phyloP scores from a whole-genome alignment of 2,329 filamentous ascomycete genomes.

The Ophiostoma quercus region DNA sequence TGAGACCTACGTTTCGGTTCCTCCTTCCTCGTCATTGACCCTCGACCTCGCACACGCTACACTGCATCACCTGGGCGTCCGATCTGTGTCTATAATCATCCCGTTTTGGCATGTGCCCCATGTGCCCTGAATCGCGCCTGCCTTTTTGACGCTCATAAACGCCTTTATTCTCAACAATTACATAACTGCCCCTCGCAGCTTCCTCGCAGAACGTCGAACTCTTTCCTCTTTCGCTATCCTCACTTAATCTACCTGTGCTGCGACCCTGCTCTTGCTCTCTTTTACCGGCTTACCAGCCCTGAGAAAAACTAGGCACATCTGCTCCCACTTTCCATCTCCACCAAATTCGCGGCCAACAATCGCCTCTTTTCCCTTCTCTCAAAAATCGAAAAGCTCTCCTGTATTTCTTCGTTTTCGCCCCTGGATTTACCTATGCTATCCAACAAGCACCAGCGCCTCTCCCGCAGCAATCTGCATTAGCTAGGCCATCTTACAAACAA shows the following conservation, averaged over 20 bases:
- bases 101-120: slow-evolving; percentile 14
- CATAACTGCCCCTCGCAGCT: neutral
- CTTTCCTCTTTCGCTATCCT: neutral
- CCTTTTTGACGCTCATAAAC: neutral
- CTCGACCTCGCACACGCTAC: neutral
- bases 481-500: neutral
- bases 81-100: slow-evolving; percentile 17
- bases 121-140: slow-evolving; percentile 21
- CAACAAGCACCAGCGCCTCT: slow-evolving; percentile 1
- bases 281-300: neutral
- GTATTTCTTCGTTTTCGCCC: neutral
- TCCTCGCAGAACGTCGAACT: neutral
- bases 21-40: slow-evolving; percentile 8
- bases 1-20: neutral
- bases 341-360: neutral
- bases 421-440: neutral
- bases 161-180: neutral
- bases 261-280: neutral
- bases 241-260: neutral
- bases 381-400: neutral
- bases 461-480: neutral
- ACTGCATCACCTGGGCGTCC: slow-evolving; percentile 1
- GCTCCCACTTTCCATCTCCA: neutral
- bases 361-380: neutral
- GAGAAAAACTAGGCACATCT: slow-evolving; percentile 7